phyloP scores from a whole-genome alignment of 139 green algal genomes.

The Micromonas commoda region DNA sequence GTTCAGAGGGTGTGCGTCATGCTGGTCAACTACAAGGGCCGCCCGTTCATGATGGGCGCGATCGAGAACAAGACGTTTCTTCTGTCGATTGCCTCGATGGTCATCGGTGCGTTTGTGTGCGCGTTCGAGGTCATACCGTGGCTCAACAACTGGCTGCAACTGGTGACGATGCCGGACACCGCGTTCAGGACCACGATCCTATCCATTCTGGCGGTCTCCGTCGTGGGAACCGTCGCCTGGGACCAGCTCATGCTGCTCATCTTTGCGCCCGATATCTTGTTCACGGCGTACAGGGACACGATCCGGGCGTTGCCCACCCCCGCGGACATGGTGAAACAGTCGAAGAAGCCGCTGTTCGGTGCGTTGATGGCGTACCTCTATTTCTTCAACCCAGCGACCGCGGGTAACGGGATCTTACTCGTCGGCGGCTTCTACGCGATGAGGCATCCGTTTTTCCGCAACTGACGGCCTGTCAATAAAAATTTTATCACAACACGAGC shows the following conservation, averaged over 20 bases:
- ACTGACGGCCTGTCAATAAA: not conserved
- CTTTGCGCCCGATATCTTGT: slow-evolving; percentile 36
- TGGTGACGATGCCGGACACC: slow-evolving; percentile 28
- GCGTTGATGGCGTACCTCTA: not conserved
- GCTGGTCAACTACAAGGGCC: slow-evolving; percentile 41
- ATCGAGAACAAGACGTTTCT: slow-evolving; percentile 35
- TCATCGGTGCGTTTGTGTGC: slow-evolving; percentile 24
- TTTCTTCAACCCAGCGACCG: not conserved
- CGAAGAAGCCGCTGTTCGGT: not conserved
- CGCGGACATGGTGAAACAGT: not conserved
- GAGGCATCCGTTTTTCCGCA: not conserved
- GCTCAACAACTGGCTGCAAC: slow-evolving; percentile 34
- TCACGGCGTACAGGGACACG: slow-evolving; percentile 18
- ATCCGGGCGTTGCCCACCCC: slow-evolving; percentile 3
- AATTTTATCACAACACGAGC: not conserved
- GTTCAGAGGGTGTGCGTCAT: slow-evolving; percentile 33
- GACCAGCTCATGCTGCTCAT: slow-evolving; percentile 29
- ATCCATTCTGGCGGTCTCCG: slow-evolving; percentile 19
- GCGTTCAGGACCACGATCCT: slow-evolving; percentile 27
- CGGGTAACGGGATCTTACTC: not conserved
- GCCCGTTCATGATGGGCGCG: slow-evolving; percentile 35
- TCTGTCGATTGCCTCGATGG: slow-evolving; percentile 13
- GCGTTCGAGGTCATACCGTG: slow-evolving; percentile 35
- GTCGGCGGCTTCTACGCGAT: not conserved
- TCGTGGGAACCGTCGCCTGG: slow-evolving; percentile 31